Base-by-base conservation (phyloP, 208 protist species). In the Naegleria gruberi region DNA sequence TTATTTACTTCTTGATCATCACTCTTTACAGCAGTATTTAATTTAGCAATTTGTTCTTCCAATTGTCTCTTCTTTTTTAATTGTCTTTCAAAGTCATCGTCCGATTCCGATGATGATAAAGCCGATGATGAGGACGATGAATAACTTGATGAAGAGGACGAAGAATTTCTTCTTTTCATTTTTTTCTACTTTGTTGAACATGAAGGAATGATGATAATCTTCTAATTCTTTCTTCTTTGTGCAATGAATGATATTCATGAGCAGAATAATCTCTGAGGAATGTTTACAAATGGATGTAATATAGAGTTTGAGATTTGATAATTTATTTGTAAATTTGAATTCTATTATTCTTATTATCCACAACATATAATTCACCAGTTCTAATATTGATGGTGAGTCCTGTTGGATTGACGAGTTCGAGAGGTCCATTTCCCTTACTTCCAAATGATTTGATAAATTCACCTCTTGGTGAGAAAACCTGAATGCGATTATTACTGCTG, bases 301-400 rank as follows among this genome's bases (percentile, higher is more conserved):
- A 15, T 55, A 19, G 46, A 55, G 15, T 15, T 15, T 55, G 46
- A 55, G 15, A 15, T 55, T 55, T 55, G 15, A 65, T 30, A 23
- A 4, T 77, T 77, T 77, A 77, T 77, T 77, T 77, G 65, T 77
- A 77, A 77, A 77, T 77, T 77, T 77, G 17, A 77, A 77, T 77
- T 37, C 65, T 37, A 77, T 77, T 30, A 37, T 77, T 77, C 17
- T 37, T 37, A 8, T n/a, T 30, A 77, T 77, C 65, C 4, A n/a
- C 65, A 77, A 77, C 30, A 77, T 37, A 77, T 37, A 77, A 37
- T 77, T 77, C 30, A 37, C 65, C 65, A 7, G 19, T 77, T 77
- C 30, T 19, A 77, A 8, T 37, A 77, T 77, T 77, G 1, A 77
- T 77, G 26, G 26, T 37, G 30, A 77, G 0, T 37, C 30, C 30